Conservation (phyloP, 306 rosid genomes). For the Pueraria montana region DNA sequence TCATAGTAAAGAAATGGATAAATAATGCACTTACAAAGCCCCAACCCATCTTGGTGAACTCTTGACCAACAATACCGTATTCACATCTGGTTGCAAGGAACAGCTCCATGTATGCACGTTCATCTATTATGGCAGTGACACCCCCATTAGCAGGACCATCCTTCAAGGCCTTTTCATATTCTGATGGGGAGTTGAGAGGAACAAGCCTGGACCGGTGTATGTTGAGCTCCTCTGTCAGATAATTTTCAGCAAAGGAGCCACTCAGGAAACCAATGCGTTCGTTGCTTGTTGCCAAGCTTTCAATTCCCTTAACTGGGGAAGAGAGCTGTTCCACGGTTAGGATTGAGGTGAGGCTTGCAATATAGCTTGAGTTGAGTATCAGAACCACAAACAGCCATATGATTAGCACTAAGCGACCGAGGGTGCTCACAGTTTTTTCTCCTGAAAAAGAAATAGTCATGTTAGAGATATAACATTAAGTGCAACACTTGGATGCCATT, state of each 20-base stretch:
- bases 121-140: slow-evolving; percentile 77
- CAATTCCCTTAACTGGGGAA: slow-evolving; percentile 76
- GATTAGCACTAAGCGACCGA: slow-evolving; percentile 76
- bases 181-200: slow-evolving; percentile 61
- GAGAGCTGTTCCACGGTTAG: slow-evolving; percentile 84
- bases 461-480: not conserved
- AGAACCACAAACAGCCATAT: slow-evolving; percentile 87
- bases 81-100: slow-evolving; percentile 76
- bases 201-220: slow-evolving; percentile 71
- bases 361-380: slow-evolving; percentile 84
- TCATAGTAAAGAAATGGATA: not conserved
- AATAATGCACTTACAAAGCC: slow-evolving; percentile 76
- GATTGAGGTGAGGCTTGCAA: slow-evolving; percentile 83
- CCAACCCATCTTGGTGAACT: slow-evolving; percentile 93
- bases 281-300: slow-evolving; percentile 56
- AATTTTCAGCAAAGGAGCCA: slow-evolving; percentile 70
- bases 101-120: slow-evolving; percentile 78
- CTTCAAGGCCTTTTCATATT: slow-evolving; percentile 67
- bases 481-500: not conserved
- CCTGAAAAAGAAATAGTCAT: slow-evolving; percentile 50
- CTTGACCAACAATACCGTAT: slow-evolving; percentile 80
- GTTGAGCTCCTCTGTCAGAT: slow-evolving; percentile 66
- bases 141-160: slow-evolving; percentile 76
- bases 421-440: slow-evolving; percentile 77
- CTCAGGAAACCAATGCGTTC: slow-evolving; percentile 76